Base-by-base conservation (phyloP, 306 rosid genomes). In the Clitoria ternatea region DNA sequence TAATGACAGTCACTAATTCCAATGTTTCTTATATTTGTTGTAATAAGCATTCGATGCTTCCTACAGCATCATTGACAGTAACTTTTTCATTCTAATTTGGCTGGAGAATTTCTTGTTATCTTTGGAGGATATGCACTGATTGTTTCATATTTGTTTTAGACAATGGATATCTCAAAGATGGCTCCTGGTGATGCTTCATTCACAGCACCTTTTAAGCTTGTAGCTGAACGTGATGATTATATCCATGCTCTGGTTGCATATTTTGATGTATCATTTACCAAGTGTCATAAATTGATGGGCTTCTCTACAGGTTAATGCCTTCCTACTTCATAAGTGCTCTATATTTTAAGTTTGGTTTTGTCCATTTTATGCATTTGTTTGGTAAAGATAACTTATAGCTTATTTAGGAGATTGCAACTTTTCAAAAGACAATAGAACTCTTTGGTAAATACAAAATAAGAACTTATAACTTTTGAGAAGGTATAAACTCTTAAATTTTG, bases 141-240 rank as follows among this genome's bases (percentile, higher is more conserved):
- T 74, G 48, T 20, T 64, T 87, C 48, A 6, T 62, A 56, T 69
- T 74, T 76, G 20, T 75, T 79, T 79, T 86, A 94, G 99, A 84
- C 96, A 12, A 94, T 94, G 99, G 97, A 94, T 78, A 94, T 94
- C 77, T 94, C 99, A 17, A 94, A 94, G 83, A 94, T 94, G 97
- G 70, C 90, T 2, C 84, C 99, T 1, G 99, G 99, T 15, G 99
- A 94, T 76, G 88, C 90, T 74, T 91, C 96, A 61, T 94, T 94
- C 80, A 78, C 96, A 1, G 97, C 91, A 45, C 95, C 97, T 23
- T 94, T 94, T 79, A 94, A 94, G 85, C 97, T 94, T 61, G 69
- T 84, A 45, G 97, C 99, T 45, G 86, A 77, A 55, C 99, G 97
- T 32, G 92, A 94, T 19, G 99, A 94, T 76, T 94, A 79, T 65